These are phyloP conservation scores for Phytopythium mirpurense DNA, from an alignment of 352 stramenopile species.

Conservation along the genomic window DNA sequence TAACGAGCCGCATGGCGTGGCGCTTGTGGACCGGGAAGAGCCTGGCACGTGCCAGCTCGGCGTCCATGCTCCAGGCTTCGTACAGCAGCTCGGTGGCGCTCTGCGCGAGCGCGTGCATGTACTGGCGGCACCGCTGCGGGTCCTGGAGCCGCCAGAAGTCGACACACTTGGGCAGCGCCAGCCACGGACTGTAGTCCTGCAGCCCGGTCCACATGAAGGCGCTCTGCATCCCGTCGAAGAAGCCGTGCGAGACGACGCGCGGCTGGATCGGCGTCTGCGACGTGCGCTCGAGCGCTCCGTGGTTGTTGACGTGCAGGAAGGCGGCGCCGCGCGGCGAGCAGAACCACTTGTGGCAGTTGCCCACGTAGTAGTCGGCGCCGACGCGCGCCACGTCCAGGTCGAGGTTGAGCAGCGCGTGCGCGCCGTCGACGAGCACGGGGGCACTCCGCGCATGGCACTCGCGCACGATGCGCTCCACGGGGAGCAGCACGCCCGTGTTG, in stretches of 20 bases:
- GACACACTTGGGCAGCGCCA: conserved; percentile 81
- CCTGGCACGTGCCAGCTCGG: conserved; percentile 25
- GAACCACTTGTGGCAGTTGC: conserved; percentile 96
- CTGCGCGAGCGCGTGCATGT: conserved; percentile 64
- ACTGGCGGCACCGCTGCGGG: conserved; percentile 33
- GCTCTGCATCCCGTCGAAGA: conserved; percentile 85
- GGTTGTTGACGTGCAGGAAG: conserved; percentile 74
- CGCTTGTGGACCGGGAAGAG: conserved; percentile 49
- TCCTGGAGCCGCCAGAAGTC: conserved; percentile 76
- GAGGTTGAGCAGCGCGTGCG: conserved; percentile 87
- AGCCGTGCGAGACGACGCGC: conserved; percentile 90
- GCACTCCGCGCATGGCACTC: conserved; percentile 32
- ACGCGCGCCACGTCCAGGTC: conserved; percentile 57
- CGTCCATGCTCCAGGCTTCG: conserved; percentile 46
- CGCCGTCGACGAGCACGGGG: conserved; percentile 88
- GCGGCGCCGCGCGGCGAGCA: conserved; percentile 84
- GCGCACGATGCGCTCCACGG: conserved; percentile 71
- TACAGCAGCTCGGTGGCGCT: conserved; percentile 54
- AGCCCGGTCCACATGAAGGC: conserved; percentile 92
- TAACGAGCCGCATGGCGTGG: conserved; percentile 72
- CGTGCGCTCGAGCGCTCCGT: not conserved
- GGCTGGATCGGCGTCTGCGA: conserved; percentile 31
- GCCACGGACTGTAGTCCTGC: conserved; percentile 87
- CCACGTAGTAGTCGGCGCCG: conserved; percentile 90
- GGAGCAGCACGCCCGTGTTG: conserved; percentile 89